phyloP scores from a whole-genome alignment of 2,329 filamentous ascomycete species.

The Penicillium sp. region DNA sequence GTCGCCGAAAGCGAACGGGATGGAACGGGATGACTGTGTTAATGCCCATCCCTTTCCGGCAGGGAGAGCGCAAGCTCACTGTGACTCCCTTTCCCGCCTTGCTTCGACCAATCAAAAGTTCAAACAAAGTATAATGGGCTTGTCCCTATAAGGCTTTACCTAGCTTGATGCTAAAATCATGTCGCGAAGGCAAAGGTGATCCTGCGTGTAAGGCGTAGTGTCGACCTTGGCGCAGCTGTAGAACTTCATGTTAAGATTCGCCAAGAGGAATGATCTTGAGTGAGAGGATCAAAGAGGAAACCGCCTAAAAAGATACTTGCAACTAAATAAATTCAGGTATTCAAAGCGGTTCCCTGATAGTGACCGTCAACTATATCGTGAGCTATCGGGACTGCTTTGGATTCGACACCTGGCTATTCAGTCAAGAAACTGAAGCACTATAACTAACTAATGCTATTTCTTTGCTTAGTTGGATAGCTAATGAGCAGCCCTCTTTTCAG shows the following conservation, averaged over 20 bases:
- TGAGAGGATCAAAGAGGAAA: too few relatives aligned
- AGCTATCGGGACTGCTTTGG: neutral
- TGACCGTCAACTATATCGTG: neutral
- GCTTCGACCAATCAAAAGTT: neutral
- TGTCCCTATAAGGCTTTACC: neutral
- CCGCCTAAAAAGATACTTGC: too few relatives aligned
- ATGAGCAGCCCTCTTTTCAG: too few relatives aligned
- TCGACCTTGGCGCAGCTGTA: neutral
- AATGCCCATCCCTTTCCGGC: conserved; percentile 13
- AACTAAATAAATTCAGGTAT: neutral
- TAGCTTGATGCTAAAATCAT: neutral
- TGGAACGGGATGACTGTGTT: conserved; percentile 15
- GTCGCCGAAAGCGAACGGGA: conserved; percentile 14
- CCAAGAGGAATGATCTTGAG: neutral
- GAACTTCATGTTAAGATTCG: neutral
- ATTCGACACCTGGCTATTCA: neutral
- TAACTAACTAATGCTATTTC: too few relatives aligned
- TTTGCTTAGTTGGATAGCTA: too few relatives aligned
- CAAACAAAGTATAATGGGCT: neutral
- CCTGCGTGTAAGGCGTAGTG: neutral
- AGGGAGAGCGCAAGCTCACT: conserved; percentile 1
- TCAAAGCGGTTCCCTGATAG: neutral
- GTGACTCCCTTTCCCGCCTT: neutral
- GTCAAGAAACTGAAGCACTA: too few relatives aligned
- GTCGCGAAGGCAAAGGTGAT: neutral